A percentile compares a stretch with the other conserved stretches of the same genome.
phyloP scores from a whole-genome alignment of 768 basidiomycete species.

The Tricholoma matsutake region DNA sequence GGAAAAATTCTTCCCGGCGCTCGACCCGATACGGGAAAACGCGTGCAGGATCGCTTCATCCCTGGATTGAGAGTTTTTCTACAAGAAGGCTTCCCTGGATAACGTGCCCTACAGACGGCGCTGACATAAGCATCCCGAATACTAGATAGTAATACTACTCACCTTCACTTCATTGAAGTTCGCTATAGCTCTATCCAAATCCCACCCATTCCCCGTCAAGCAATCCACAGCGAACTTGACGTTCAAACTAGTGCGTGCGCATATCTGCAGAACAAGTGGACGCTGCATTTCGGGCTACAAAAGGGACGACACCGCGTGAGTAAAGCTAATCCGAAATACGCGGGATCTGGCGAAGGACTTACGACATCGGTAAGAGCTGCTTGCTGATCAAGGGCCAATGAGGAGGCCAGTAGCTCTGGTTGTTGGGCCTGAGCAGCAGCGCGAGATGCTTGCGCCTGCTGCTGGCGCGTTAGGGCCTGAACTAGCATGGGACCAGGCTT shows the following conservation, averaged over 20 bases:
- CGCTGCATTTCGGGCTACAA: constrained; percentile 69
- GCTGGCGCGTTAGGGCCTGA: constrained; percentile 43
- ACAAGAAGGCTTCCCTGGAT: constrained; percentile 55
- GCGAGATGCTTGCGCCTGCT: constrained; percentile 22
- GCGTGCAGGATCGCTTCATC: background rate
- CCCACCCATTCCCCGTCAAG: constrained; percentile 81
- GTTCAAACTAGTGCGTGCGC: constrained; percentile 74
- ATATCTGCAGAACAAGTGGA: constrained; percentile 64
- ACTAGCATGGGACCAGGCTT: constrained; percentile 69
- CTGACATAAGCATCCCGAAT: constrained; percentile 24
- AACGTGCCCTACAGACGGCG: constrained; percentile 39
- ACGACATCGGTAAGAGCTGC: constrained; percentile 57
- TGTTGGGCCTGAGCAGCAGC: constrained; percentile 23
- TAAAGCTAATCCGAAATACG: background rate
- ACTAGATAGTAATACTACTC: constrained; percentile 22
- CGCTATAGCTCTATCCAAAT: constrained; percentile 69
- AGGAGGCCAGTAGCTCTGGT: constrained; percentile 23
- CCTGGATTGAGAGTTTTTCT: constrained; percentile 10
- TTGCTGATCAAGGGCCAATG: constrained; percentile 44
- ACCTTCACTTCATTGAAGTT: constrained; percentile 92
- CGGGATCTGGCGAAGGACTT: constrained; percentile 27
- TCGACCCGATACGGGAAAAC: background rate
- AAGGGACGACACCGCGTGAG: constrained; percentile 3
- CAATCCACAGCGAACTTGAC: constrained; percentile 82
- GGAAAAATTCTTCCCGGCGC: background rate